Evolutionary conservation across 2,329 filamentous ascomycete species (phyloP).

Genomic region (Chaetomium sp.): DNA sequence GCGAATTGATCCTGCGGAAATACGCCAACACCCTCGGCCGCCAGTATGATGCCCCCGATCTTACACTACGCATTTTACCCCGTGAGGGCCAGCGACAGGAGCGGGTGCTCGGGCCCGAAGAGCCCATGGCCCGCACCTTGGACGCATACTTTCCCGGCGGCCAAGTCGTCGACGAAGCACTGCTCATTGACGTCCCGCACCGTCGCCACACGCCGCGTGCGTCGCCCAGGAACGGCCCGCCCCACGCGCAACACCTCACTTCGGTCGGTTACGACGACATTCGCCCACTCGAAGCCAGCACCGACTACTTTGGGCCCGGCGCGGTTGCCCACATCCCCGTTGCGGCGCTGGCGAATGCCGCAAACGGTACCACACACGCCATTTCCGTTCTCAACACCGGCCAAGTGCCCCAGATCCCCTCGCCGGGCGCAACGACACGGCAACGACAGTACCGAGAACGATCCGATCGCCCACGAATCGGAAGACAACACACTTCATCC

Average conservation of each 20-base stretch:
- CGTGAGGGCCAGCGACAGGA: slow-evolving; percentile 61
- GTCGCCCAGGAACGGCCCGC: slow-evolving; percentile 58
- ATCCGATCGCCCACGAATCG: slow-evolving; percentile 53
- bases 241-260: slow-evolving; percentile 35
- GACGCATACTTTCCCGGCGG: slow-evolving; percentile 81
- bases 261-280: slow-evolving; percentile 57
- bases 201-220: slow-evolving; percentile 66
- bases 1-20: slow-evolving; percentile 86
- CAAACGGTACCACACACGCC: slow-evolving; percentile 31
- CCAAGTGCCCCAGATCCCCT: slow-evolving; percentile 73
- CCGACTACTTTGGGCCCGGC: slow-evolving; percentile 76
- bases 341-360: slow-evolving; percentile 29
- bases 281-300: slow-evolving; percentile 60
- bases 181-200: slow-evolving; percentile 79
- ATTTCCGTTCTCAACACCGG: slow-evolving; percentile 78
- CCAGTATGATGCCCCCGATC: slow-evolving; percentile 84
- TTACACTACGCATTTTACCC: slow-evolving; percentile 70
- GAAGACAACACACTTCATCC: slow-evolving; percentile 71
- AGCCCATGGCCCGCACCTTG: slow-evolving; percentile 69
- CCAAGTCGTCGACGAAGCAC: slow-evolving; percentile 79
- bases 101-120: slow-evolving; percentile 75
- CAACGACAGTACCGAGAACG: slow-evolving; percentile 51
- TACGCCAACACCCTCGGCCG: slow-evolving; percentile 89
- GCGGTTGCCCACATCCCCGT: slow-evolving; percentile 37
- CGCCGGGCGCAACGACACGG: slow-evolving; percentile 57